Conservation (phyloP, 177 flowering plant genomes). For the Vitis hybrid region DNA sequence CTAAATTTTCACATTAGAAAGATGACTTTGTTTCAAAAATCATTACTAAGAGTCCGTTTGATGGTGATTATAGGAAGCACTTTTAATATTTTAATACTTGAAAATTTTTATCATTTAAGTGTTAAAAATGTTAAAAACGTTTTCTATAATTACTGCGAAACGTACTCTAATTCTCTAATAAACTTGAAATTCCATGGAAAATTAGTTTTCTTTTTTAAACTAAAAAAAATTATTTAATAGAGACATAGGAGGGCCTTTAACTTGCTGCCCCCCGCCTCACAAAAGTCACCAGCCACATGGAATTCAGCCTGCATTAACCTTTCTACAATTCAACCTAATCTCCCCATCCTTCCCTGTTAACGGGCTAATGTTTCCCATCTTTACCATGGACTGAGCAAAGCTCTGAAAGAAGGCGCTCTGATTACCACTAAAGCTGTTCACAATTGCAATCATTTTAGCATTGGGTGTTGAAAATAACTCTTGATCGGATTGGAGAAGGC, state of each 20-base stretch:
- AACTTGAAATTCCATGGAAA: no score
- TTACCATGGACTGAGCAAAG: conserved; percentile 29
- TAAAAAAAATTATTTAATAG: background rate
- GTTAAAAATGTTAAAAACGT: rapidly evolving
- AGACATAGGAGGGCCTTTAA: conserved; percentile 2
- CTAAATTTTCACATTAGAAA: no score
- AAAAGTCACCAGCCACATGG: no score
- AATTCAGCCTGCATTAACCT: conserved; percentile 15
- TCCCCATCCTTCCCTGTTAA: conserved; percentile 22
- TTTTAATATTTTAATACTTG: no score
- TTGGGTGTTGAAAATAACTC: conserved; percentile 22
- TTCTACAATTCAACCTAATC: conserved; percentile 20
- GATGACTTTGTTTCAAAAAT: no score
- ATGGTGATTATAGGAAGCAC: rapidly evolving
- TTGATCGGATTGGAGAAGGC: conserved; percentile 31
- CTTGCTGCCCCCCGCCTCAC: background rate
- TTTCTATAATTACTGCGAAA: no score
- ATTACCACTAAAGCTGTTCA: conserved; percentile 17
- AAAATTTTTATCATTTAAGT: no score
- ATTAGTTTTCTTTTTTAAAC: no score
- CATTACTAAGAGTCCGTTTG: no score
- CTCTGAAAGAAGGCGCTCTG: conserved; percentile 23
- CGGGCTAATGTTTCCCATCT: conserved; percentile 35
- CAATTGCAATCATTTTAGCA: conserved; percentile 18
- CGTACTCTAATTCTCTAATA: no score